Evolutionary conservation across 2,329 filamentous ascomycete species (phyloP).

Genomic region (Chaetomiaceae sp.): DNA sequence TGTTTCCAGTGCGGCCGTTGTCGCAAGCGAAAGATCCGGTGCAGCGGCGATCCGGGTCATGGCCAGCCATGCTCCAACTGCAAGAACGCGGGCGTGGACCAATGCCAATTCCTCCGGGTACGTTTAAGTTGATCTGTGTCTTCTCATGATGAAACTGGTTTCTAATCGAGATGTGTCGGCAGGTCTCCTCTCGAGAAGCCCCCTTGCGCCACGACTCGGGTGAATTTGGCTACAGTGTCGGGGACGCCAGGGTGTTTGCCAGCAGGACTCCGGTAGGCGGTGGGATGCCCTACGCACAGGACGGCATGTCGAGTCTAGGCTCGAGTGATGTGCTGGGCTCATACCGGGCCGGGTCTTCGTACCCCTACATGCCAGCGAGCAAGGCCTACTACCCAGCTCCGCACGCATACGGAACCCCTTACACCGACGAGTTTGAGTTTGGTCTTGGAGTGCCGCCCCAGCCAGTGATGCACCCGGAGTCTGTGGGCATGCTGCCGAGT

Average conservation of each 20-base stretch:
- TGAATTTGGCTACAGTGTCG: constrained; percentile 36
- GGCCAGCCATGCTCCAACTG: constrained; percentile 81
- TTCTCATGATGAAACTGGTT: background rate
- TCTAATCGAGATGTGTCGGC: constrained; percentile 10
- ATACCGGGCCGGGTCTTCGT: constrained; percentile 32
- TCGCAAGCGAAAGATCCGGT: constrained; percentile 90
- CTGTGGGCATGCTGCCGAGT: constrained; percentile 33
- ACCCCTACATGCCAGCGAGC: constrained; percentile 28
- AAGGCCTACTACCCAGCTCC: constrained; percentile 35
- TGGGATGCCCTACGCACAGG: constrained; percentile 30
- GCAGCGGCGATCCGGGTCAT: constrained; percentile 77
- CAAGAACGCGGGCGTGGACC: constrained; percentile 63
- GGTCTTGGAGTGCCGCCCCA: constrained; percentile 33
- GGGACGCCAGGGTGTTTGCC: constrained; percentile 32
- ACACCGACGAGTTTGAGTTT: constrained; percentile 29
- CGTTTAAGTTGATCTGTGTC: constrained; percentile 6
- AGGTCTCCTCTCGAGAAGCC: constrained; percentile 39
- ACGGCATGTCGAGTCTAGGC: constrained; percentile 29
- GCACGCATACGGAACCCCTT: constrained; percentile 34
- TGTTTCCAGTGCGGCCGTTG: constrained; percentile 73
- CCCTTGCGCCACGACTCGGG: constrained; percentile 31
- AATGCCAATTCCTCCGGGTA: constrained; percentile 80
- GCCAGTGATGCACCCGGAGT: constrained; percentile 34
- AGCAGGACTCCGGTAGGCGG: constrained; percentile 17
- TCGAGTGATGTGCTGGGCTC: constrained; percentile 31